phyloP scores from a whole-genome alignment of 1,139 yeast genomes.

The Saccharomyces hybrid region DNA sequence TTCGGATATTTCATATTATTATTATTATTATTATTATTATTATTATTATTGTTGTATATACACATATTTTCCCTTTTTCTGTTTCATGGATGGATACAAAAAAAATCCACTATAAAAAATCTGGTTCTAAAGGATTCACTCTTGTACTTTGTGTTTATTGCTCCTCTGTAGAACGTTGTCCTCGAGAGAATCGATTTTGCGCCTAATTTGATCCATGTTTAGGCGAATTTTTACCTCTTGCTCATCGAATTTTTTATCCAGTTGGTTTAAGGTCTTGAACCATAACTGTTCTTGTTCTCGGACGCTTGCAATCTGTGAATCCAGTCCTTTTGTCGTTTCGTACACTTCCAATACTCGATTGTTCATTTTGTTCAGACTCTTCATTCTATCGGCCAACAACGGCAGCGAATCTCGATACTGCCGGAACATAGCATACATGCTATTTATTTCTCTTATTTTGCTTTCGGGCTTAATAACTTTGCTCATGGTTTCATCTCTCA shows the following conservation, averaged over 20 bases:
- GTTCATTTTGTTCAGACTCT: slow-evolving; percentile 42
- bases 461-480: slow-evolving; percentile 16
- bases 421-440: slow-evolving; percentile 35
- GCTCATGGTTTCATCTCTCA: slow-evolving; percentile 19
- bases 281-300: slow-evolving; percentile 36
- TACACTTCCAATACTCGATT: slow-evolving; percentile 48
- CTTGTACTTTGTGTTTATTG: neutral
- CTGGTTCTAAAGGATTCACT: neutral
- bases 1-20: too few relatives aligned
- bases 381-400: slow-evolving; percentile 37
- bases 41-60: neutral
- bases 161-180: neutral
- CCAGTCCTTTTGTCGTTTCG: slow-evolving; percentile 43
- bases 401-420: slow-evolving; percentile 37
- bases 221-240: slow-evolving; percentile 16
- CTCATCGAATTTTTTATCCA: slow-evolving; percentile 37
- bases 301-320: slow-evolving; percentile 34
- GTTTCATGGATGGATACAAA: neutral
- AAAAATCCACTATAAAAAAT: neutral
- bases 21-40: too few relatives aligned
- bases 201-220: slow-evolving; percentile 5
- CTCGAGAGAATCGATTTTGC: neutral
- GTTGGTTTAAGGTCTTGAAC: slow-evolving; percentile 36
- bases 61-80: neutral
- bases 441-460: slow-evolving; percentile 38